Evolutionary conservation across 208 protist species (phyloP).

Genomic region (Trypanosoma mega): DNA sequence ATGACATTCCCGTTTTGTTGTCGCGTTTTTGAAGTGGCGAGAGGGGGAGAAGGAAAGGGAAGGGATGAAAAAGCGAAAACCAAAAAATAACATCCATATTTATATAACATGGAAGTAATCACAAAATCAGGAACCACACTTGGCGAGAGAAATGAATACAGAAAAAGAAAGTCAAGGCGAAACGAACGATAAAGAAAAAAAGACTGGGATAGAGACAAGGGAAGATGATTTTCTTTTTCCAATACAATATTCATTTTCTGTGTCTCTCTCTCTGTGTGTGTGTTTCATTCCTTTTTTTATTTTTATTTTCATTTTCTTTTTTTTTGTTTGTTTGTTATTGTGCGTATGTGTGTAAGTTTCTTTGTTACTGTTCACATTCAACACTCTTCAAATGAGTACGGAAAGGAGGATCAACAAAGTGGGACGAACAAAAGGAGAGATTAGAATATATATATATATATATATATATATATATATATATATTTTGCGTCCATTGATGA

Average conservation of each 20-base stretch:
- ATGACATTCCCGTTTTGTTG: not conserved
- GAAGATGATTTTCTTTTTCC: no score
- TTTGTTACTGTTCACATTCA: no score
- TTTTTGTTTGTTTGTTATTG: no score
- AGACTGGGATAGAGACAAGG: no score
- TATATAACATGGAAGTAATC: not conserved
- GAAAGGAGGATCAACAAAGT: no score
- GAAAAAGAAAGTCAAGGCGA: not conserved
- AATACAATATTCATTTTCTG: no score
- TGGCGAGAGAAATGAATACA: not conserved
- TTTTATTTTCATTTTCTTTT: not conserved
- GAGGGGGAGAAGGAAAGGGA: not conserved
- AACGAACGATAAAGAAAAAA: not conserved
- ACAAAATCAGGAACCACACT: not conserved
- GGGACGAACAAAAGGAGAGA: no score
- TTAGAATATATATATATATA: no score
- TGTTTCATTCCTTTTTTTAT: not conserved
- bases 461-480: no score
- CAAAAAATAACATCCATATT: not conserved
- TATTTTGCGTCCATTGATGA: no score
- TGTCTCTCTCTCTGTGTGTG: not conserved
- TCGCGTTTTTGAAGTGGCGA: not conserved
- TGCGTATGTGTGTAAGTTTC: no score
- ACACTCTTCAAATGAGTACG: no score
- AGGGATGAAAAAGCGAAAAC: not conserved